Evolutionary conservation across 768 basidiomycete species (phyloP), one percentile per base, ranked within the genome.

Genomic region (Rickenella mellea): DNA sequence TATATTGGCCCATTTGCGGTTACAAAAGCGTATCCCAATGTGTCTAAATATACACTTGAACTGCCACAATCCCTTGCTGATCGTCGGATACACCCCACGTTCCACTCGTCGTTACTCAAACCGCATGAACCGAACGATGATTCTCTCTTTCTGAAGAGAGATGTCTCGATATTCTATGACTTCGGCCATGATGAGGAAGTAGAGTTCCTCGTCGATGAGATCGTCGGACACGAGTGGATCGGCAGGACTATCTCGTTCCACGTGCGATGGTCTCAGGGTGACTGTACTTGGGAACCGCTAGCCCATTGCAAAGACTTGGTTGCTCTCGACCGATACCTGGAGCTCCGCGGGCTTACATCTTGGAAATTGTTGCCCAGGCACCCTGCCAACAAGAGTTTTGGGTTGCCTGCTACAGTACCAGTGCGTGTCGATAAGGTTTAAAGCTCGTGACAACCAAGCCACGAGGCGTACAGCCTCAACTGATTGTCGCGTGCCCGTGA

Each of bases 81-180:
- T n/a, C 28, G 31, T 1, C 27, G 41, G 8, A 33, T 48, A 3
- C 38, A 48, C 28, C 42, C 41, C 5, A 29, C 37, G 7, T 52
- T 52, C 37, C 50, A 52, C 24, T 43, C 46, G 3, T 31, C 26
- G n/a, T 41, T 52, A 12, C 17, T 52, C 1, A 24, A 46, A 0
- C 37, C 27, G 17, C 39, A 44, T 25, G 17, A 44, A 22, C 37
- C 50, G 5, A 52, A 48, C 27, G 51, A 52, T 27, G 32, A 47
- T 21, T 3, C 21, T 5, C 7, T 21, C 10, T 52, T 52, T 22
- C 51, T 49, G 2, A 37, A 37, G n/a, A n/a, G n/a, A n/a, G n/a
- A 1, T 32, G 48, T 40, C 39, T 40, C 26, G 5, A 27, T 26
- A 11, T 25, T 40, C 5, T 22, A 27, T n/a, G n/a, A n/a, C n/a